Base-by-base conservation (phyloP, 192 early-diverging fungal species). In the Borealophlyctis nickersoniae region DNA sequence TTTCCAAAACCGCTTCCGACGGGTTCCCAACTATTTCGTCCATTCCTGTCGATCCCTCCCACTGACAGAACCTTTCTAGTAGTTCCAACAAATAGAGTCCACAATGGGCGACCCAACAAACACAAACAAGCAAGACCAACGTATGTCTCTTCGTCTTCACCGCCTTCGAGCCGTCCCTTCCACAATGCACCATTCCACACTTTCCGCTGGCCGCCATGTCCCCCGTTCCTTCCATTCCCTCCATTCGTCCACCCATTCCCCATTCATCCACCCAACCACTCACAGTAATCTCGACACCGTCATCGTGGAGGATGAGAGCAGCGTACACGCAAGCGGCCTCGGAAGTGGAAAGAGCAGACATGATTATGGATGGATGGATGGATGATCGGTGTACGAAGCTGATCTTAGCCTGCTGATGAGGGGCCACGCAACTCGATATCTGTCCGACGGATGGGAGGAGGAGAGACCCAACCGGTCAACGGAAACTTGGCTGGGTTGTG, bases 271-370 rank as follows among this genome's bases (percentile, higher is more conserved):
- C 34, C 58, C 53, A 60, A 78, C 54, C 56, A 79, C 86, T 77
- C 85, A 96, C 94, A 70, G 94, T 93, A 86, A 99, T 92, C 69
- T 89, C 93, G 77, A 96, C 78, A 73, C 91, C 88, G 78, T 97
- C 96, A 78, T 99, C 96, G 81, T 91, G 83, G 75, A 99, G 94
- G 87, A 97, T 97, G 70, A 99, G 90, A 49, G 96, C 87, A 66
- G 96, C 92, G 88, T 97, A 96, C 55, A 88, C 88, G 80, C 91
- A 85, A 74, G 95, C 94, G 69, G 87, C 83, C 81, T 98, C 92
- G 71, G 87, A 72, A 74, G 80, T 66, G 65, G 86, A 86, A 48
- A 80, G 69, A 30, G 58, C 26, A 35, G 66, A 70, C 78, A 80
- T 80, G 39, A 64, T 49, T 45, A 19, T 19, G 31, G 60, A 35